Percentiles rank a stretch among this genome's conserved stretches.
These are phyloP conservation scores for Fusarium sp. DNA, from an alignment of 2,329 filamentous ascomycete species.

Conservation along the genomic window DNA sequence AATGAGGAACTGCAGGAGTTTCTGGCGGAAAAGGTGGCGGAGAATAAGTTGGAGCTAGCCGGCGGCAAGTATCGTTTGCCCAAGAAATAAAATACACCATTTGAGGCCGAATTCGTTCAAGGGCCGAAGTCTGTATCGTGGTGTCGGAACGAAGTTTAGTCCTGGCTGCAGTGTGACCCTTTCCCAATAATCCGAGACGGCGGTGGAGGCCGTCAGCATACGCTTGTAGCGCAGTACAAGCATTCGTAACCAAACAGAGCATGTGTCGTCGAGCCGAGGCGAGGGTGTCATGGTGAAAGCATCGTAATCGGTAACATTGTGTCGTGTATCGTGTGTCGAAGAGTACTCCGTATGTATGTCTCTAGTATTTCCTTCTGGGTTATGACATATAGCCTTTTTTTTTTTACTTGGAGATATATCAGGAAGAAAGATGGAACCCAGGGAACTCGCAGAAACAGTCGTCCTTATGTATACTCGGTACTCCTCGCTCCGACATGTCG, in stretches of 20 bases:
- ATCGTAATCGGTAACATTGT: constrained; percentile 6
- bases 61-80: constrained; percentile 78
- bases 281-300: constrained; percentile 4
- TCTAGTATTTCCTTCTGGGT: neutral
- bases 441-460: neutral
- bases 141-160: constrained; percentile 25
- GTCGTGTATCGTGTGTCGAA: constrained; percentile 10
- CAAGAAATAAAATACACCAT: constrained; percentile 62
- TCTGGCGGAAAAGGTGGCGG: constrained; percentile 80
- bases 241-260: constrained; percentile 15
- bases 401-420: constrained; percentile 1
- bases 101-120: constrained; percentile 7
- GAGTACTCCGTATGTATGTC: too few species aligned
- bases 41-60: constrained; percentile 75
- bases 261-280: constrained; percentile 5
- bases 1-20: constrained; percentile 90
- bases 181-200: constrained; percentile 13
- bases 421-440: constrained; percentile 4
- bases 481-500: constrained; percentile 30
- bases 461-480: constrained; percentile 8
- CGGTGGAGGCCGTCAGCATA: constrained; percentile 19
- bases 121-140: constrained; percentile 13
- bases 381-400: neutral
- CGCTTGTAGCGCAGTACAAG: constrained; percentile 22
- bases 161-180: constrained; percentile 34